Conservation (phyloP, 2,329 filamentous ascomycete genomes). For the Pochonia chlamydosporia region DNA sequence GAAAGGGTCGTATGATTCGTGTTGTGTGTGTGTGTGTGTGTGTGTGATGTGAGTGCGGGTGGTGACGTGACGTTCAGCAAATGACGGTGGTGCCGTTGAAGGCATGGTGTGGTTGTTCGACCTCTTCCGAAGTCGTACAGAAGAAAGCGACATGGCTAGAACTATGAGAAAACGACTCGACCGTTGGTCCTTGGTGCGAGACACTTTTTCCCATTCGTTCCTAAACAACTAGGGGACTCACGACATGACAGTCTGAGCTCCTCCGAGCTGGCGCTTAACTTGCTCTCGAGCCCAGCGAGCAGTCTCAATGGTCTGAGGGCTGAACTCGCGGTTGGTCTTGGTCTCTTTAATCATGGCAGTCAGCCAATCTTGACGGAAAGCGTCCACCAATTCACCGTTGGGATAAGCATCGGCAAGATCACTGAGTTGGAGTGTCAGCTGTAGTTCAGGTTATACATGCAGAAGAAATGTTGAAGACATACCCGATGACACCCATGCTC, state of each 20-base stretch:
- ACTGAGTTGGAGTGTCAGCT: slow-evolving; percentile 40
- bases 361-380: slow-evolving; percentile 89
- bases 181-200: slow-evolving; percentile 4
- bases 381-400: slow-evolving; percentile 75
- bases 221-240: slow-evolving; percentile 31
- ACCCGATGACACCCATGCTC: slow-evolving; percentile 98
- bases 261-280: slow-evolving; percentile 81
- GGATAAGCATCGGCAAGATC: slow-evolving; percentile 94
- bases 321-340: slow-evolving; percentile 81
- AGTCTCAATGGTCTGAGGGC: slow-evolving; percentile 80
- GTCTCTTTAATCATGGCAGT: slow-evolving; percentile 87
- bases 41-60: background rate
- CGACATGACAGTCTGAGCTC: slow-evolving; percentile 44
- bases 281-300: slow-evolving; percentile 97
- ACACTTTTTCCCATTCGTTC: background rate
- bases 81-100: slow-evolving; percentile 14
- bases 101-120: slow-evolving; percentile 4
- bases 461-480: slow-evolving; percentile 29
- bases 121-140: background rate
- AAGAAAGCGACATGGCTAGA: background rate
- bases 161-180: background rate
- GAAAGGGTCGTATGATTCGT: slow-evolving; percentile 31
- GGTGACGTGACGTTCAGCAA: slow-evolving; percentile 1
- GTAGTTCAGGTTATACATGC: background rate
- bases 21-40: slow-evolving; percentile 23